A percentile compares a stretch with the other conserved stretches of the same genome.
These are phyloP conservation scores for Hamamelis virginiana DNA, from an alignment of 164 flowering plant species.

Conservation along the genomic window DNA sequence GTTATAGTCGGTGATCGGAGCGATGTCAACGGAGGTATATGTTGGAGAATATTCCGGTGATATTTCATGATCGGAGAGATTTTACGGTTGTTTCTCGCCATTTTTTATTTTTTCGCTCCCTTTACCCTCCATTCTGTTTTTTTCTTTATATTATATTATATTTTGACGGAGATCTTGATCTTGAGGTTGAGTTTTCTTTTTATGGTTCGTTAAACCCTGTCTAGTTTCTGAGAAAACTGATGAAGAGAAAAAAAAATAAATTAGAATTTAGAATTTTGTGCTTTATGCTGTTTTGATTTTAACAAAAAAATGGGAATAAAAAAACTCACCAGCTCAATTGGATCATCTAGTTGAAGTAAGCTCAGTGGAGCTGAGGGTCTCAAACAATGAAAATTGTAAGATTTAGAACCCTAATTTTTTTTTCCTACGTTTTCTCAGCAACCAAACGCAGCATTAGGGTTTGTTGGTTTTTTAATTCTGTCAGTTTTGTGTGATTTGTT, in stretches of 20 bases:
- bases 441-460: too few relatives aligned
- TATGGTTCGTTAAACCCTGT: too few relatives aligned
- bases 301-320: too few relatives aligned
- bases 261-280: too few relatives aligned
- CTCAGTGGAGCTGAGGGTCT: too few relatives aligned
- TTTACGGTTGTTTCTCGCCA: neutral
- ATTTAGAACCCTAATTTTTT: neutral
- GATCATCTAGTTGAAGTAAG: too few relatives aligned
- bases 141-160: neutral
- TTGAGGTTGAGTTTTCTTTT: neutral
- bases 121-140: neutral
- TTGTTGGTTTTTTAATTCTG: neutral
- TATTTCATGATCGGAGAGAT: neutral
- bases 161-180: neutral
- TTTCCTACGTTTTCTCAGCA: neutral
- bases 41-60: neutral
- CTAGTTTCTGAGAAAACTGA: too few relatives aligned
- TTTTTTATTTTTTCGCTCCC: neutral
- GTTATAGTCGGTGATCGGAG: neutral
- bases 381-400: too few relatives aligned
- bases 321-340: too few relatives aligned
- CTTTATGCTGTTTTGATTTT: too few relatives aligned
- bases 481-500: neutral
- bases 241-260: too few relatives aligned
- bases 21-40: neutral